Conservation (phyloP, 208 protist genomes). For the Trypanosoma theileri region DNA sequence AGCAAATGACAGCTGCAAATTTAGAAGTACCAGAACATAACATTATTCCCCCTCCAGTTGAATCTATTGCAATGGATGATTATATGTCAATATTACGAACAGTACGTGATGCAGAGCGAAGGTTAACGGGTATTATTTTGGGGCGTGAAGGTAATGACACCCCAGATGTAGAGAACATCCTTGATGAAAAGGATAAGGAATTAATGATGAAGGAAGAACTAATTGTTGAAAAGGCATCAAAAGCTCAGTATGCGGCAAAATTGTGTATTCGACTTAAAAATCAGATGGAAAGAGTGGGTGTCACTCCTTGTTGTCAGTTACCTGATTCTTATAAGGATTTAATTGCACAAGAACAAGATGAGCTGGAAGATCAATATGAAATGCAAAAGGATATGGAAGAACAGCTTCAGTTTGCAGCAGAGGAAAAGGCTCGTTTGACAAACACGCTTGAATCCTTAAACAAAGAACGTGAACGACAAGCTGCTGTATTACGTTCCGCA, state of each 20-base stretch:
- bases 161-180: conserved; percentile 37
- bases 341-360: conserved; percentile 47
- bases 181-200: conserved; percentile 68
- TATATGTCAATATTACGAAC: conserved; percentile 66
- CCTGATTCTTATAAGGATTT: conserved; percentile 70
- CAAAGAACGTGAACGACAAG: conserved; percentile 59
- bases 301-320: conserved; percentile 68
- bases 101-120: conserved; percentile 57
- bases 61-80: conserved; percentile 57
- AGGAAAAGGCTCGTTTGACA: conserved; percentile 60
- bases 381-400: conserved; percentile 67
- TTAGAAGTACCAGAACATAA: conserved; percentile 30
- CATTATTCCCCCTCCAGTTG: conserved; percentile 42
- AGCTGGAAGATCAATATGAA: conserved; percentile 50
- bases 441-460: conserved; percentile 62
- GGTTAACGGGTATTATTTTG: conserved; percentile 39
- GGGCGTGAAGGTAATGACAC: conserved; percentile 25
- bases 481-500: conserved; percentile 43
- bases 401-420: conserved; percentile 48
- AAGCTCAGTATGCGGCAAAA: conserved; percentile 75
- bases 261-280: conserved; percentile 63
- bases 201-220: conserved; percentile 77
- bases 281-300: conserved; percentile 66
- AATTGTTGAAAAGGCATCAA: conserved; percentile 73
- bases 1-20: conserved; percentile 33